These are phyloP conservation scores for Kockovaella imperatae DNA, from an alignment of 768 basidiomycete species.

Conservation along the genomic window DNA sequence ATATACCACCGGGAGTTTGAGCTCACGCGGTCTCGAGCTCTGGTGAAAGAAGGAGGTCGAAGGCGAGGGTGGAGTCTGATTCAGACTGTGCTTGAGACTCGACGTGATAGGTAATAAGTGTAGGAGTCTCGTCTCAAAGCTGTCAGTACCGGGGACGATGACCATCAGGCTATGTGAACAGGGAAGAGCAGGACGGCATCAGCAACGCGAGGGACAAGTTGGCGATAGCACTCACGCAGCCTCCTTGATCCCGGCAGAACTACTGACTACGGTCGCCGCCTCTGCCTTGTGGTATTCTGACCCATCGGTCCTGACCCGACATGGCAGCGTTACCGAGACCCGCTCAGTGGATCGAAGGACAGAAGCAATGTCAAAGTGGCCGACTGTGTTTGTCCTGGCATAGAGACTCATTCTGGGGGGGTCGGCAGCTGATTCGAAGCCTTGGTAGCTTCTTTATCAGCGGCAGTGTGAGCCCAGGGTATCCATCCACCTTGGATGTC, in stretches of 20 bases:
- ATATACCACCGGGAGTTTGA: background rate
- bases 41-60: conserved; percentile 34
- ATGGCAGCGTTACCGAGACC: background rate
- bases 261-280: background rate
- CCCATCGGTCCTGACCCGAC: background rate
- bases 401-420: no score
- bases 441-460: no score
- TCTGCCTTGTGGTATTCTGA: background rate
- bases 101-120: conserved; percentile 17
- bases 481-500: no score
- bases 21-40: conserved; percentile 30
- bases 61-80: conserved; percentile 34
- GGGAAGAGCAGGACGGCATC: no score
- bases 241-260: background rate
- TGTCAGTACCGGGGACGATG: conserved; percentile 1
- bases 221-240: conserved; percentile 1
- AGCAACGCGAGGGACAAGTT: no score
- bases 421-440: no score
- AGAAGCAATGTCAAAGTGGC: background rate
- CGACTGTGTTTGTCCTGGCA: background rate
- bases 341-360: background rate
- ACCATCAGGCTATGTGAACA: conserved; percentile 8
- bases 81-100: conserved; percentile 17
- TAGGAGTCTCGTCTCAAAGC: conserved; percentile 4
- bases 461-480: no score